A percentile compares a stretch with the other conserved stretches of the same genome.
phyloP scores from a whole-genome alignment of 2,329 filamentous ascomycete species.

The Exophiala sp. region DNA sequence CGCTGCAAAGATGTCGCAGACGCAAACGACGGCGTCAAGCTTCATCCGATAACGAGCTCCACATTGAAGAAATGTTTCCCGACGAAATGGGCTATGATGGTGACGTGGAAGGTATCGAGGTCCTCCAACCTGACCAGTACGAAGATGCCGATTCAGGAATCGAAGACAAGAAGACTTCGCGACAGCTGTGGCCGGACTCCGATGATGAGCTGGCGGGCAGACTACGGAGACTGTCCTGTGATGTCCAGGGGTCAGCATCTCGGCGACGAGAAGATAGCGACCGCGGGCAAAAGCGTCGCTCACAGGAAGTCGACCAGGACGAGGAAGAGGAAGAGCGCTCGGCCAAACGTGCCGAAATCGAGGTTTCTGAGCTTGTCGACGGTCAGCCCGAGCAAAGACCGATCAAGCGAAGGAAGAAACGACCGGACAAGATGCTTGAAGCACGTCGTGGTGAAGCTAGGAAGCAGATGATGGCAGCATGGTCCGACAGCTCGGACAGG shows the following conservation, averaged over 20 bases:
- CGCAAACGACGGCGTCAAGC: slow-evolving; percentile 26
- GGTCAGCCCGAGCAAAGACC: slow-evolving; percentile 14
- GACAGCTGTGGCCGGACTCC: slow-evolving; percentile 34
- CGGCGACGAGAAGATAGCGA: background rate
- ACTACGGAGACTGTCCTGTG: slow-evolving; percentile 21
- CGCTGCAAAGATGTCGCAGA: slow-evolving; percentile 4
- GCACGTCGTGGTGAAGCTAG: slow-evolving; percentile 10
- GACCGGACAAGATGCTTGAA: slow-evolving; percentile 3
- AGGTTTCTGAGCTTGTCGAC: slow-evolving; percentile 21
- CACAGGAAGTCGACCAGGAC: slow-evolving; percentile 11
- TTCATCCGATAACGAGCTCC: slow-evolving; percentile 25
- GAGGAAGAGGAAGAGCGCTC: background rate
- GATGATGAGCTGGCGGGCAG: slow-evolving; percentile 24
- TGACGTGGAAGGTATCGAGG: slow-evolving; percentile 32
- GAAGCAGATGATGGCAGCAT: slow-evolving; percentile 7
- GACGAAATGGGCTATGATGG: slow-evolving; percentile 34
- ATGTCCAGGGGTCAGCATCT: background rate
- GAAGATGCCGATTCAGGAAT: slow-evolving; percentile 30
- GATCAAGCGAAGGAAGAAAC: slow-evolving; percentile 16
- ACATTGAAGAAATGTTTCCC: slow-evolving; percentile 29
- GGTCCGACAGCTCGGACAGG: slow-evolving; percentile 22
- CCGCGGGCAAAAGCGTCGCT: slow-evolving; percentile 15
- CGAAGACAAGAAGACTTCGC: slow-evolving; percentile 31
- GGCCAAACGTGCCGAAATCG: slow-evolving; percentile 14
- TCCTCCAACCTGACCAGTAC: slow-evolving; percentile 38